Base-by-base conservation (phyloP, 1,284 basidiomycete species). In the Papiliotrema laurentii region DNA sequence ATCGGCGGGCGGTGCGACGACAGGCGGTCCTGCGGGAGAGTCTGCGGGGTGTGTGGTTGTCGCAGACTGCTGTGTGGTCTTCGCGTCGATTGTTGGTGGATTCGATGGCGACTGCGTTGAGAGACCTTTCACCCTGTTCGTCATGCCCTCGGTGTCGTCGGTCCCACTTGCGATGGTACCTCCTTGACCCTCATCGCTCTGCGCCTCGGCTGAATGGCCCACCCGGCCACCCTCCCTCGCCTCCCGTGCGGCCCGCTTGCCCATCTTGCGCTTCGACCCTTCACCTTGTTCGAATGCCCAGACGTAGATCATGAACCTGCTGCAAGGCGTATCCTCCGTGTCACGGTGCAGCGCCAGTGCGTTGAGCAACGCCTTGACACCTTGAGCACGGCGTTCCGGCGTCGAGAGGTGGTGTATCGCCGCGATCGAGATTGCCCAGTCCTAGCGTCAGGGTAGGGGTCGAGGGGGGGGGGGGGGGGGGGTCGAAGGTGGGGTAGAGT, bases 251-350 rank as follows among this genome's bases (percentile, higher is more conserved):
- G 47, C 50, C 9, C 13, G 11, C 27, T 83, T 82, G 24, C 89
- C 80, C 58, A 73, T 74, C 48, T 64, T 73, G 21, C 89, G 79
- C 66, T 86, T 89, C 2, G 87, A 89, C 5, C 83, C 72, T 28
- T 81, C 79, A 50, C 94, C 90, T 75, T 99, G 96, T 66, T 97
- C 92, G 47, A 88, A 82, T 1, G 94, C 93, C 96, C 96, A 99
- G n/a, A 97, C 96, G 63, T 96, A 97, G 61, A 98, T 85, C 57
- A 99, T 77, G 50, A 92, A 79, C 6, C 89, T 83, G 10, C 89
- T 86, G 59, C 86, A 66, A 0, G 64, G 63, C 0, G 51, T 46
- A 16, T 38, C 34, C 6, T 80, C 2, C 62, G 7, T 5, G 9
- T 30, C 7, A 9, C 11, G 19, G 9, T 19, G 35, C 9, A 13